Conservation (phyloP, 2,329 filamentous ascomycete species). For the Nannizziopsis arthrosporioides region DNA sequence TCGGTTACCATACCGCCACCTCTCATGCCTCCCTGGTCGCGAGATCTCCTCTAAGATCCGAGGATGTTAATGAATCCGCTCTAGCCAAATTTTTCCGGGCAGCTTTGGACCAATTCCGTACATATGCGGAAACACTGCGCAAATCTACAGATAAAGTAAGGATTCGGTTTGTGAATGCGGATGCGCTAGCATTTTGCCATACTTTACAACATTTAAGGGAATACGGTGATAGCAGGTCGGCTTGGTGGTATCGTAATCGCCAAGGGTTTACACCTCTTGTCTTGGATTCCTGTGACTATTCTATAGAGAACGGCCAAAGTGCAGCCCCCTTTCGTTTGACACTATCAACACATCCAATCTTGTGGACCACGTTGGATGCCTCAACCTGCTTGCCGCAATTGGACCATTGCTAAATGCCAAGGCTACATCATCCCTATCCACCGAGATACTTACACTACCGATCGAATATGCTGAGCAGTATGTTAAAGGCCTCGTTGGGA, state of each 20-base stretch:
- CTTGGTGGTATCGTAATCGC: conserved; percentile 36
- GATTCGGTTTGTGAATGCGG: conserved; percentile 39
- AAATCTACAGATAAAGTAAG: conserved; percentile 21
- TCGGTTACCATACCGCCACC: conserved; percentile 47
- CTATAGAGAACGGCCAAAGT: conserved; percentile 12
- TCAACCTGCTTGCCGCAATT: conserved; percentile 39
- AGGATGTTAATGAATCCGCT: neutral
- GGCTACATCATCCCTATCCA: conserved; percentile 40
- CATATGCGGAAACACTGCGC: conserved; percentile 18
- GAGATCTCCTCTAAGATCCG: conserved; percentile 28
- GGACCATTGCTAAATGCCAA: conserved; percentile 37
- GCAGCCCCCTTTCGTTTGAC: conserved; percentile 40
- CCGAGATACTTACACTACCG: conserved; percentile 35
- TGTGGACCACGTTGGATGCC: conserved; percentile 33
- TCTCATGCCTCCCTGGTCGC: conserved; percentile 33
- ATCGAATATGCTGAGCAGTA: conserved; percentile 21
- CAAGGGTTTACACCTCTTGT: conserved; percentile 31
- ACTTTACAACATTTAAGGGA: conserved; percentile 36
- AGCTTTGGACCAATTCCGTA: conserved; percentile 18
- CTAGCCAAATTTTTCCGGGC: conserved; percentile 5
- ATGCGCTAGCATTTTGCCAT: conserved; percentile 43
- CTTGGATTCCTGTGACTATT: conserved; percentile 37
- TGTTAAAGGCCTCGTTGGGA: conserved; percentile 37
- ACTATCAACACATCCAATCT: conserved; percentile 47
- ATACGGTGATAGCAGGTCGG: conserved; percentile 22